A percentile compares a stretch with the other conserved stretches of the same genome.
Conservation (phyloP, 352 stramenopile genomes). For the Phytophthora pistaciae region DNA sequence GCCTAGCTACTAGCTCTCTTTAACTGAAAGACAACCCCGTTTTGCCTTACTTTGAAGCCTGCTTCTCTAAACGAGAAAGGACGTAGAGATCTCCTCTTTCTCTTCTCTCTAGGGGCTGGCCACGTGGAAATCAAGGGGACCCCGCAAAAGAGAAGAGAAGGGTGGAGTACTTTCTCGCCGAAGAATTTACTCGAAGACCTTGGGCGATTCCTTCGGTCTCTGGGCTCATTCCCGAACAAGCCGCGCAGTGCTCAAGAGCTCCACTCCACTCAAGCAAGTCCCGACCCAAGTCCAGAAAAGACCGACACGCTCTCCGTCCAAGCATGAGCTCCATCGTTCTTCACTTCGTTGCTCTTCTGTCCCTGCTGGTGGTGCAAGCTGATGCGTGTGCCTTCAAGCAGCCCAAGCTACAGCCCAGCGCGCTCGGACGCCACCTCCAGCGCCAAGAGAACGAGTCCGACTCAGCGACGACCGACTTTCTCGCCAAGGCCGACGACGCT, state of each 20-base stretch:
- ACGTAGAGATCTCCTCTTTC: neutral
- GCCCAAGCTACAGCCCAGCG: conserved; percentile 1
- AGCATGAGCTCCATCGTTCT: conserved; percentile 18
- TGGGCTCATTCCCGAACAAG: conserved; percentile 22
- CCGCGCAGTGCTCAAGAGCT: conserved; percentile 11
- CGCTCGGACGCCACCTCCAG: conserved; percentile 8
- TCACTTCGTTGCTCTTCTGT: conserved; percentile 9
- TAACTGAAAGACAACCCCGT: neutral
- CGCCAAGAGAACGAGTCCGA: conserved; percentile 11
- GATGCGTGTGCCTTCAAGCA: conserved; percentile 3
- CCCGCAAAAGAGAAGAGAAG: neutral
- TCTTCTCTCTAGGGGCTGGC: neutral
- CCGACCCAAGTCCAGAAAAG: conserved; percentile 4
- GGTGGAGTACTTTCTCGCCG: conserved; percentile 27
- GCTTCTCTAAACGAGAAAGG: neutral
- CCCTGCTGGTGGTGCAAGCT: conserved; percentile 6
- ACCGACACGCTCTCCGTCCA: neutral
- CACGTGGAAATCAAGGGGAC: neutral
- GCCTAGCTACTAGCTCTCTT: neutral
- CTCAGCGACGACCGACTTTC: conserved; percentile 7
- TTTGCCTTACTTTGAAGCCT: neutral
- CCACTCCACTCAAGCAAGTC: neutral
- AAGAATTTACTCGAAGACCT: neutral
- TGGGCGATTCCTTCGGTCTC: neutral
- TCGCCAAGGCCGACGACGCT: neutral